These are phyloP conservation scores for Stephanocyclus meneghinianus DNA, from an alignment of 352 stramenopile genomes.

Conservation along the genomic window DNA sequence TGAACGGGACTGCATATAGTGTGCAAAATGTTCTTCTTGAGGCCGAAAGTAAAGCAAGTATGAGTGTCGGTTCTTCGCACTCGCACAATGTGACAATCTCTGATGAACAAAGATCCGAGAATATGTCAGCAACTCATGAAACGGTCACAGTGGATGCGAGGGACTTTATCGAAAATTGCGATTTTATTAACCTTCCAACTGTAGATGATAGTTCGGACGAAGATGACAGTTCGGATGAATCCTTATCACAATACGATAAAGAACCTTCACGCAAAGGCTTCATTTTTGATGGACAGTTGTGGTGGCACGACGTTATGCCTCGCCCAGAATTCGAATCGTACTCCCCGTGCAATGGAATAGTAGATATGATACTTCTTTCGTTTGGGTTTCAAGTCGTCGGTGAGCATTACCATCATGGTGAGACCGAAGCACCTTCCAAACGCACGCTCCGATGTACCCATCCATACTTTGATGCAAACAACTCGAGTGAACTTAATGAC, in stretches of 20 bases:
- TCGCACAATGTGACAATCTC: neutral
- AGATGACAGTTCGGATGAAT: neutral
- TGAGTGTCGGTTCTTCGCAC: too few species aligned
- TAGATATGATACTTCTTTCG: constrained; percentile 21
- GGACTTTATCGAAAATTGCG: constrained; percentile 8
- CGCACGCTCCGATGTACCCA: neutral
- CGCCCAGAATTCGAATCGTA: neutral
- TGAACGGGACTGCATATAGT: neutral
- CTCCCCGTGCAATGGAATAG: neutral
- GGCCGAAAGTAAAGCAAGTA: neutral
- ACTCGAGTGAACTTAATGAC: neutral
- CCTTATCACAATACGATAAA: neutral
- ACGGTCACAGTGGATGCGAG: neutral
- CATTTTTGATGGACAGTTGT: constrained; percentile 28
- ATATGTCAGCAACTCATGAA: neutral
- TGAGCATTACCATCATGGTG: neutral
- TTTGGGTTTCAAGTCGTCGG: constrained; percentile 24
- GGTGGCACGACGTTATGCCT: constrained; percentile 19
- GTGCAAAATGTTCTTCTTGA: constrained; percentile 1
- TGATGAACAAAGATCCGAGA: neutral
- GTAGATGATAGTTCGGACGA: constrained; percentile 10
- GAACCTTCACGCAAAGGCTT: neutral
- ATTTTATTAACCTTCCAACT: constrained; percentile 19
- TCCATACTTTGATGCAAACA: neutral
- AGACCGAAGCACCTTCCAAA: neutral